Conservation (phyloP, 2,329 filamentous ascomycete genomes). For the Acrodontium crateriforme region DNA sequence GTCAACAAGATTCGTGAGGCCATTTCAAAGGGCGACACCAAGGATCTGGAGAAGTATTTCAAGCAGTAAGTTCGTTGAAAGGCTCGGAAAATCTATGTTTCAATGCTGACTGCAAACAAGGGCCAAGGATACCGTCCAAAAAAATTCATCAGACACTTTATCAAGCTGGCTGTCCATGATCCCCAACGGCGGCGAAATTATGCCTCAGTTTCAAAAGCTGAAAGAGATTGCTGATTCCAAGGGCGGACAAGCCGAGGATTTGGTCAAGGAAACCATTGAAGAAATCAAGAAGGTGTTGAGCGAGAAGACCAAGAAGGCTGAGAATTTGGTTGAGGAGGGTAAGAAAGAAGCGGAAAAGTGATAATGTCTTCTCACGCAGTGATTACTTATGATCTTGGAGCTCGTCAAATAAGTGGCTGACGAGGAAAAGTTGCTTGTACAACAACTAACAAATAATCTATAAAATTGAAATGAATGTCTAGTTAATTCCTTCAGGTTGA, state of each 20-base stretch:
- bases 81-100: neutral
- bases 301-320: constrained; percentile 42
- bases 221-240: constrained; percentile 53
- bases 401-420: too few species aligned
- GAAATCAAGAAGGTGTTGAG: constrained; percentile 53
- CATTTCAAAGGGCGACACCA: constrained; percentile 45
- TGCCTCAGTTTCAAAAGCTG: constrained; percentile 52
- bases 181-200: constrained; percentile 48
- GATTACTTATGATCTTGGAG: too few species aligned
- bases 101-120: constrained; percentile 4
- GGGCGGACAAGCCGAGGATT: constrained; percentile 53
- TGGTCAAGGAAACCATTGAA: constrained; percentile 54
- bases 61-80: constrained; percentile 25
- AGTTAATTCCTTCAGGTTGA: too few species aligned
- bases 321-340: constrained; percentile 45
- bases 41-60: constrained; percentile 47
- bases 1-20: constrained; percentile 50
- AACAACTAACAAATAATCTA: too few species aligned
- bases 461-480: too few species aligned
- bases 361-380: neutral
- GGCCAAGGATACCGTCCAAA: constrained; percentile 45
- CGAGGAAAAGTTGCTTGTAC: too few species aligned
- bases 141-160: constrained; percentile 23
- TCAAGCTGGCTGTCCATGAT: constrained; percentile 55
- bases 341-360: constrained; percentile 25